Conservation (phyloP, 306 rosid genomes). For the Geum urbanum region DNA sequence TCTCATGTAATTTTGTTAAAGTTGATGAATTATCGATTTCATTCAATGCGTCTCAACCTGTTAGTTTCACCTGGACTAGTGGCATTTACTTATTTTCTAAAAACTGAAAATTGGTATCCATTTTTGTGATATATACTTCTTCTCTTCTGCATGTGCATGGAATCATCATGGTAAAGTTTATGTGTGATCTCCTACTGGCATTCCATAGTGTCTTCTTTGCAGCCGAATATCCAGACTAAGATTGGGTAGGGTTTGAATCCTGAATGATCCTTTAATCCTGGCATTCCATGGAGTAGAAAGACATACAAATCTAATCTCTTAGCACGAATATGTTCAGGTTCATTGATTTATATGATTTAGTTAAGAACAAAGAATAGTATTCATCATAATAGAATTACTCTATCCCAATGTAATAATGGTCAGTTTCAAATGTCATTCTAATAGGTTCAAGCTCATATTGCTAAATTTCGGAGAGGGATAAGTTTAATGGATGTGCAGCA, state of each 20-base stretch:
- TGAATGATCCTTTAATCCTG: background rate
- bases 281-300: constrained; percentile 2
- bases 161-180: too few relatives aligned
- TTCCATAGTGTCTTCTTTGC: background rate
- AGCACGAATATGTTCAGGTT: background rate
- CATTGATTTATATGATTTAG: background rate
- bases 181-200: background rate
- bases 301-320: background rate
- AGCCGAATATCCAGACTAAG: background rate
- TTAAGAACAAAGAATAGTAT: background rate
- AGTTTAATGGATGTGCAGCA: constrained; percentile 51
- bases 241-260: background rate
- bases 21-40: too few relatives aligned
- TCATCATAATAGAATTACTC: constrained; percentile 6
- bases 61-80: too few relatives aligned
- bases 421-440: constrained; percentile 5
- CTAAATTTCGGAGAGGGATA: constrained; percentile 59
- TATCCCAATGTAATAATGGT: constrained; percentile 14
- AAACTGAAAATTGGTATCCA: too few relatives aligned
- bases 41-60: too few relatives aligned
- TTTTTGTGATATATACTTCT: too few relatives aligned
- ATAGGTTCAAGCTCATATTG: constrained; percentile 70
- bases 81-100: too few relatives aligned
- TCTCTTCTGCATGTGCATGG: too few relatives aligned
- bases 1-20: too few relatives aligned